Percentiles rank a stretch among this genome's conserved stretches.
Conservation (phyloP, 257 asterid genomes). For the Rehmannia glutinosa region DNA sequence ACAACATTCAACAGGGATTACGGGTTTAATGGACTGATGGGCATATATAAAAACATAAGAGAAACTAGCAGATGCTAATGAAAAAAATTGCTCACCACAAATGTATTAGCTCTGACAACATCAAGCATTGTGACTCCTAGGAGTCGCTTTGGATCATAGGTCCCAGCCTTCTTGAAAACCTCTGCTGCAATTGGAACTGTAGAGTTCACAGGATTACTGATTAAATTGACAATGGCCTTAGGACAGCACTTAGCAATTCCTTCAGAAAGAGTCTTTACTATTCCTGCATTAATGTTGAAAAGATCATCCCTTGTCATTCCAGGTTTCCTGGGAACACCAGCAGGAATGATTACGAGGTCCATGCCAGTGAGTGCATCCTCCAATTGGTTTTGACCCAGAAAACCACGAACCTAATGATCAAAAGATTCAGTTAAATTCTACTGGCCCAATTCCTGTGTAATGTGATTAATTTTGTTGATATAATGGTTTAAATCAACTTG, state of each 20-base stretch:
- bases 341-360: conserved; percentile 94
- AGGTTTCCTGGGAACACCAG: conserved; percentile 98
- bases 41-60: not conserved
- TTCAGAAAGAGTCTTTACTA: conserved; percentile 86
- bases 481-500: not conserved
- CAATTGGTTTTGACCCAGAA: conserved; percentile 73
- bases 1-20: too few species aligned
- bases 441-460: not conserved
- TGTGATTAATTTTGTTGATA: not conserved
- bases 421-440: conserved; percentile 15
- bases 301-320: conserved; percentile 99
- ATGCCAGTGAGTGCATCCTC: conserved; percentile 93
- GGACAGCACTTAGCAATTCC: conserved; percentile 89
- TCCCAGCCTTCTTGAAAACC: conserved; percentile 82
- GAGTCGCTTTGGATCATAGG: conserved; percentile 75
- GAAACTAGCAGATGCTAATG: not conserved
- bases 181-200: conserved; percentile 98
- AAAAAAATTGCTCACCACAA: conserved; percentile 55
- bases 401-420: conserved; percentile 76
- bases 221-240: conserved; percentile 71
- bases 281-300: conserved; percentile 94
- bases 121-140: conserved; percentile 96
- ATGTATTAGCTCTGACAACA: conserved; percentile 93
- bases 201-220: conserved; percentile 95
- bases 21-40: too few species aligned